Evolutionary conservation across 768 basidiomycete genomes (phyloP).

Genomic region (Tricholoma furcatifolium): DNA sequence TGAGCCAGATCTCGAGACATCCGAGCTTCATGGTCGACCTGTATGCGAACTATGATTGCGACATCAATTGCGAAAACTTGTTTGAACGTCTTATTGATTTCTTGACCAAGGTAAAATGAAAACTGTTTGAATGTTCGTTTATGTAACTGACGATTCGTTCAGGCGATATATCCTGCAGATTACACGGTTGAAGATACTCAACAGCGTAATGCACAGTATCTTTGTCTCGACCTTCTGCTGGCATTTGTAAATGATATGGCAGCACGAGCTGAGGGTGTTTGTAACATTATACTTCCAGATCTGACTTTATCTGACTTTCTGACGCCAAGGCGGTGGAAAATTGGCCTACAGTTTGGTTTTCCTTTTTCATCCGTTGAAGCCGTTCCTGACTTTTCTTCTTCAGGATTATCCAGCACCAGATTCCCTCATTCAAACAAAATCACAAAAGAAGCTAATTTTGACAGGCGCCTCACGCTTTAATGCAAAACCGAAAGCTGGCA

Average conservation of each 20-base stretch:
- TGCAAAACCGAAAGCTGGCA: constrained; percentile 84
- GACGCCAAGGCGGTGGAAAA: constrained; percentile 37
- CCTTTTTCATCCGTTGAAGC: not conserved
- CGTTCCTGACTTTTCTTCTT: not conserved
- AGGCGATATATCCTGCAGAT: constrained; percentile 81
- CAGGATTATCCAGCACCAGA: constrained; percentile 59
- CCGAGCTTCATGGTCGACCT: constrained; percentile 95
- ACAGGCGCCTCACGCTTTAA: constrained; percentile 89
- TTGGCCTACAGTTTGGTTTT: constrained; percentile 63
- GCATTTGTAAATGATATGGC: constrained; percentile 90
- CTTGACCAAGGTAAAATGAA: constrained; percentile 76
- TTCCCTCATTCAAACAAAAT: constrained; percentile 66
- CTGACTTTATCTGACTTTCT: constrained; percentile 9
- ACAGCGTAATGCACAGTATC: constrained; percentile 76
- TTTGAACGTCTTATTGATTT: constrained; percentile 90
- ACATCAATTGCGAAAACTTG: constrained; percentile 94
- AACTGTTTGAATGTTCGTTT: not conserved
- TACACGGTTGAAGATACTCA: constrained; percentile 60
- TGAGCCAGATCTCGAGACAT: constrained; percentile 77
- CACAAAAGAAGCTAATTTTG: constrained; percentile 82
- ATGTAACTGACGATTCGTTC: constrained; percentile 2
- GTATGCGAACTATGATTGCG: constrained; percentile 96
- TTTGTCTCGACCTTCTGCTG: constrained; percentile 86
- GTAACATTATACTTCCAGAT: constrained; percentile 19
- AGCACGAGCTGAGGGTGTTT: constrained; percentile 48